Percentiles rank a stretch among this genome's conserved stretches.
phyloP scores from a whole-genome alignment of 805 yeast species.

The Pichia membranifaciens region DNA sequence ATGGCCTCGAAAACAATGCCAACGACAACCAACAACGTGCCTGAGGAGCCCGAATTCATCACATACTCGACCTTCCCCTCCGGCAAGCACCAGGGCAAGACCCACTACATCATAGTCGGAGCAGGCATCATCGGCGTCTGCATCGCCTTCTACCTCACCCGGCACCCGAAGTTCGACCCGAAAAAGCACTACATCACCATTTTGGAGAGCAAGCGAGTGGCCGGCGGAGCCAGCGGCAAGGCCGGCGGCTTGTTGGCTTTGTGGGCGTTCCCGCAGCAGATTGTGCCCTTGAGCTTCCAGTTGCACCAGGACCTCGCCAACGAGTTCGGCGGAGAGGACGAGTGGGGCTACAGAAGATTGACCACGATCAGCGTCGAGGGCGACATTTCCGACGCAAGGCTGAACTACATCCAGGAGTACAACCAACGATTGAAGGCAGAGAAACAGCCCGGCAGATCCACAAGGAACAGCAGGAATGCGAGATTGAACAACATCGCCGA shows the following conservation, averaged over 20 bases:
- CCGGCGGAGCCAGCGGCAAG: conserved; percentile 96
- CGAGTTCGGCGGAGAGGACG: conserved; percentile 71
- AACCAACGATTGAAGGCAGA: conserved; percentile 2
- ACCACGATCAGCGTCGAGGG: conserved; percentile 87
- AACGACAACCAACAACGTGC: not conserved
- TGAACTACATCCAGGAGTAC: conserved; percentile 6
- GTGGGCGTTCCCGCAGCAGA: conserved; percentile 96
- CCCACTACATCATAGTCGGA: conserved; percentile 79
- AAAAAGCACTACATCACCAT: conserved; percentile 74
- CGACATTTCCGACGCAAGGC: conserved; percentile 40
- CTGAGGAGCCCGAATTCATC: conserved; percentile 23
- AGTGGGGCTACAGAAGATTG: conserved; percentile 91
- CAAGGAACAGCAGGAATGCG: not conserved
- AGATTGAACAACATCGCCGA: conserved; percentile 1
- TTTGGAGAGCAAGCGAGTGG: conserved; percentile 84
- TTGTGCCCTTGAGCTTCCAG: conserved; percentile 81
- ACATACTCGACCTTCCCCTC: conserved; percentile 38
- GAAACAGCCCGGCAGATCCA: not conserved
- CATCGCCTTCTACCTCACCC: conserved; percentile 82
- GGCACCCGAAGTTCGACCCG: conserved; percentile 74
- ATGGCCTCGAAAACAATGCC: not conserved
- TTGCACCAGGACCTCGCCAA: conserved; percentile 80
- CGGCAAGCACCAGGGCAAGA: conserved; percentile 51
- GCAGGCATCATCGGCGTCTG: conserved; percentile 97
- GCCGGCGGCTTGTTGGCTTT: conserved; percentile 94